Evolutionary conservation across 768 basidiomycete species (phyloP), one percentile per base, ranked within the genome.

Genomic region (Asterophora lycoperdoides): DNA sequence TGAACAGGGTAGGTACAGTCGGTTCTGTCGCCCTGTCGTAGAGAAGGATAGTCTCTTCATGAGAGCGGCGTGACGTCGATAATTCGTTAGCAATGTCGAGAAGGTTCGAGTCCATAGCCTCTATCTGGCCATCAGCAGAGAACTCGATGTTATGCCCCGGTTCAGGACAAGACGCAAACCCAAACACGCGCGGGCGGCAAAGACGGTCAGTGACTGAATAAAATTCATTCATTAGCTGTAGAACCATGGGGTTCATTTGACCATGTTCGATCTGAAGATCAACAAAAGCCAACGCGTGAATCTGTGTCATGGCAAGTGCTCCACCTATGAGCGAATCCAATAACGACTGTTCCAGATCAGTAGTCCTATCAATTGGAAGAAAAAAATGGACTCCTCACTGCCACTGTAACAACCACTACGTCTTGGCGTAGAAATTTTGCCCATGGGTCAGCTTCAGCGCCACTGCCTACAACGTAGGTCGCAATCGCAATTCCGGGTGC

Each of bases 1-100:
- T 72, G 44, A 73, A 68, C 32, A 86, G 63, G 32, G 61, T 61
- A 35, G 74, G 76, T 35, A n/a, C 28, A 3, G 71, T 74, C 9
- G 58, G 56, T 6, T 58, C 55, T 20, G 63, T 53, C n/a, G 56
- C 48, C 8, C 65, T 54, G 35, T 80, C 78, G 51, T 84, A 86
- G 23, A 75, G 64, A 20, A 86, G 63, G 17, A 86, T 75, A 2
- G 76, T 51, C 58, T 85, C 82, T 20, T 59, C 64, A 10, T 64
- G 62, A n/a, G 68, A 53, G 34, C 65, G 60, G 52, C 65, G 60
- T 41, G 64, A 64, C 33, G 57, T 55, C 45, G 67, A 60, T 41
- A 62, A 60, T n/a, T 61, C 59, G 41, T 56, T 57, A n/a, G 68
- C 58, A 20, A 73, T 54, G 7, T 72, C 71, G 52, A 61, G 64